These are phyloP conservation scores for Diaporthe citrichinensis DNA, from an alignment of 2,329 filamentous ascomycete genomes.

Conservation along the genomic window DNA sequence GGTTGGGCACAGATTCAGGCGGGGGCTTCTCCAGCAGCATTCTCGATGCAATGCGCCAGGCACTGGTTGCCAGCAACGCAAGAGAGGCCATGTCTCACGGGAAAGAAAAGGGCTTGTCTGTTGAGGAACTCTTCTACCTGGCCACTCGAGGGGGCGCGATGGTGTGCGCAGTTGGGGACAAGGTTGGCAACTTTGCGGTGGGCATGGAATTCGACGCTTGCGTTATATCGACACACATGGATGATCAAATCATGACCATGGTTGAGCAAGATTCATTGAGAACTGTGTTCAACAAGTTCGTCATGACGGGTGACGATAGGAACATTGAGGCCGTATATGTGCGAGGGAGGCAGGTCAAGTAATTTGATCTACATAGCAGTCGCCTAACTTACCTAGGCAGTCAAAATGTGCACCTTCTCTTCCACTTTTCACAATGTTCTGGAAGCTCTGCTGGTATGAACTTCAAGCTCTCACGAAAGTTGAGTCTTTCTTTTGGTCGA, in stretches of 20 bases:
- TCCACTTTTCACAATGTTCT: too few species aligned
- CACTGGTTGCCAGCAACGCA: conserved; percentile 68
- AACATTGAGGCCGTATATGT: conserved; percentile 72
- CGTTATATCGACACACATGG: conserved; percentile 58
- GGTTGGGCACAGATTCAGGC: conserved; percentile 75
- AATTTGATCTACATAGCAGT: neutral
- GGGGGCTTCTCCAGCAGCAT: conserved; percentile 74
- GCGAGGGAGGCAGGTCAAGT: conserved; percentile 53
- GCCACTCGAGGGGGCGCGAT: conserved; percentile 73
- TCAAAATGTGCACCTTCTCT: too few species aligned
- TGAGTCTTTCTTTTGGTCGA: too few species aligned
- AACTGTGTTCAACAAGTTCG: conserved; percentile 72
- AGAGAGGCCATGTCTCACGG: conserved; percentile 58
- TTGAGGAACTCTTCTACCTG: conserved; percentile 70
- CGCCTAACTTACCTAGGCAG: too few species aligned
- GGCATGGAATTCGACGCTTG: conserved; percentile 76
- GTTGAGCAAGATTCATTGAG: conserved; percentile 62
- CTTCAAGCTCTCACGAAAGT: too few species aligned
- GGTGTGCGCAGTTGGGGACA: conserved; percentile 67
- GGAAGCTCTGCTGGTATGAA: too few species aligned
- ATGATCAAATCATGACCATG: conserved; percentile 64
- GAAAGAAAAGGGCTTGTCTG: conserved; percentile 59
- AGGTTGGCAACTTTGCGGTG: conserved; percentile 68
- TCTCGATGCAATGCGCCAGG: conserved; percentile 70
- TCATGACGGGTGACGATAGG: conserved; percentile 76